Conservation (phyloP, 2,329 filamentous ascomycete species). For the Thelonectria blattea region DNA sequence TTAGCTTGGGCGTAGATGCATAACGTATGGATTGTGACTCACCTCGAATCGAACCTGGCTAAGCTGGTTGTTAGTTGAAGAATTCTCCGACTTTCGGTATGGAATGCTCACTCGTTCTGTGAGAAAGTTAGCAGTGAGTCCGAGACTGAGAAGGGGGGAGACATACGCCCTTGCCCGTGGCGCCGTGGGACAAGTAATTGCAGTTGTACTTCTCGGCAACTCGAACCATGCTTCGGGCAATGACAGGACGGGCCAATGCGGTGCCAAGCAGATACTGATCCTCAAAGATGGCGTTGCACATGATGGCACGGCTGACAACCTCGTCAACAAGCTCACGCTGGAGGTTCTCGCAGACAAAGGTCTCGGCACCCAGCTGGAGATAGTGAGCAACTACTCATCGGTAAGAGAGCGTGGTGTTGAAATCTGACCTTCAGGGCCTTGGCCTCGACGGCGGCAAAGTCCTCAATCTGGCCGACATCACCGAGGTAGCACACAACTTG, state of each 20-base stretch:
- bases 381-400: not conserved
- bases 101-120: constrained; percentile 38
- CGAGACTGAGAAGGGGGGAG: too few relatives aligned
- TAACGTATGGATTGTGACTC: constrained; percentile 51
- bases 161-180: too few relatives aligned
- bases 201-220: constrained; percentile 46
- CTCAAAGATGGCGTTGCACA: constrained; percentile 69
- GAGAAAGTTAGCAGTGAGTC: too few relatives aligned
- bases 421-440: constrained; percentile 57
- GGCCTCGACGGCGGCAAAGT: constrained; percentile 71
- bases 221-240: constrained; percentile 58
- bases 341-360: constrained; percentile 65
- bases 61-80: not conserved
- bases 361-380: constrained; percentile 37
- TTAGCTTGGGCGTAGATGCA: not conserved
- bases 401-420: not conserved
- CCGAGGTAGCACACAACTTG: constrained; percentile 53
- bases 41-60: constrained; percentile 50
- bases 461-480: constrained; percentile 72
- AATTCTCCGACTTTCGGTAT: too few relatives aligned
- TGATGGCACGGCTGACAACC: constrained; percentile 76
- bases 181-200: constrained; percentile 9
- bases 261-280: constrained; percentile 58
- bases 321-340: constrained; percentile 76
- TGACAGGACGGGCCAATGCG: constrained; percentile 68